Percentiles rank a stretch among this genome's conserved stretches.
These are phyloP conservation scores for Fraxinus paxiana DNA, from an alignment of 305 asterid species.

Conservation along the genomic window DNA sequence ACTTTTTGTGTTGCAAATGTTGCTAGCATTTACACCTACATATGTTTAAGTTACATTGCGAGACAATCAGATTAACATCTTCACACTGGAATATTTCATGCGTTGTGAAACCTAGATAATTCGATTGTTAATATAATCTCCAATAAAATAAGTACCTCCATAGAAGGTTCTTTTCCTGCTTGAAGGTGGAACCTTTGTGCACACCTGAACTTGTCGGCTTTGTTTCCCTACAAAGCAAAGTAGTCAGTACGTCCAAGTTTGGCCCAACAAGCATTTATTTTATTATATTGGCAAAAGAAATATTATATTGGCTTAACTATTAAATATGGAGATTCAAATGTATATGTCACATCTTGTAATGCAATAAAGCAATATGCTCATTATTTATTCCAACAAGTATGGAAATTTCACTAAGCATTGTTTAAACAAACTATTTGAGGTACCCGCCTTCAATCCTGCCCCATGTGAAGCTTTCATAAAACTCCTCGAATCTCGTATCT, in stretches of 20 bases:
- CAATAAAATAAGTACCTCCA: constrained; percentile 51
- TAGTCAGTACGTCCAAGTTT: constrained; percentile 1
- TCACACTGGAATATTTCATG: constrained; percentile 15
- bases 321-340: constrained; percentile 3
- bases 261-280: background rate
- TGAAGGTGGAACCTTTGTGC: constrained; percentile 85
- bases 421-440: background rate
- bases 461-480: background rate
- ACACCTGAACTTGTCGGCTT: constrained; percentile 74
- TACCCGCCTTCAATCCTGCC: background rate
- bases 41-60: constrained; percentile 13
- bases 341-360: background rate
- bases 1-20: constrained; percentile 67
- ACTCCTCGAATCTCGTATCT: background rate
- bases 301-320: background rate
- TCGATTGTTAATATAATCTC: background rate
- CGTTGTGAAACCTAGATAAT: background rate
- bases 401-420: background rate
- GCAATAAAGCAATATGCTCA: background rate
- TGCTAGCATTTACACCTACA: constrained; percentile 40
- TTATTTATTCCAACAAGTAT: background rate
- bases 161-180: constrained; percentile 61
- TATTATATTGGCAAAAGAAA: background rate
- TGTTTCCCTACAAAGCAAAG: constrained; percentile 49
- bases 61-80: constrained; percentile 11